Conservation (phyloP, 495 filamentous ascomycete species). For the Xylaria venustula region DNA sequence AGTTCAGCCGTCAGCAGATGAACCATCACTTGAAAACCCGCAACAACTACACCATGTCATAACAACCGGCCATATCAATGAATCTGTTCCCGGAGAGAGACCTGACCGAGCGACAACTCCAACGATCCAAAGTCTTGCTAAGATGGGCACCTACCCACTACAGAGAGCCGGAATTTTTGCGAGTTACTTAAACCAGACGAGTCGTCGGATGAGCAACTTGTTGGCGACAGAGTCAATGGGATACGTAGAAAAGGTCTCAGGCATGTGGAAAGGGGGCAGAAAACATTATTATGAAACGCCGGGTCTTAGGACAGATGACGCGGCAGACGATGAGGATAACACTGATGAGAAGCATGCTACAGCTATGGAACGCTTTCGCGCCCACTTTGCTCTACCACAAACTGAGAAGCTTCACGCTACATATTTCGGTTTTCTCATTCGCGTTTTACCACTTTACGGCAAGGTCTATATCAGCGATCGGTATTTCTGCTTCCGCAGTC, state of each 20-base stretch:
- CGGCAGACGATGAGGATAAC: conserved; percentile 51
- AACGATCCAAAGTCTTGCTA: conserved; percentile 68
- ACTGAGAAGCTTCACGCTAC: conserved; percentile 86
- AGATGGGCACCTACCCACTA: conserved; percentile 74
- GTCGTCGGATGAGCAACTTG: conserved; percentile 77
- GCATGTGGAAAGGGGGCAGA: conserved; percentile 92
- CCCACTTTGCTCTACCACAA: conserved; percentile 83
- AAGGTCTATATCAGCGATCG: conserved; percentile 93
- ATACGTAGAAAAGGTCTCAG: conserved; percentile 94
- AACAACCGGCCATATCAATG: conserved; percentile 37
- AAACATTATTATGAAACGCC: conserved; percentile 82
- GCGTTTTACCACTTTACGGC: conserved; percentile 89
- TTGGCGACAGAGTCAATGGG: conserved; percentile 94
- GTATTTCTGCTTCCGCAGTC: conserved; percentile 91
- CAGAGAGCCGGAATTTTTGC: conserved; percentile 85
- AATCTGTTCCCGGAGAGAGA: conserved; percentile 30
- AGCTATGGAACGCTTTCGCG: conserved; percentile 75
- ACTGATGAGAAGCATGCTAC: conserved; percentile 61
- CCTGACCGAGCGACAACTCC: conserved; percentile 44
- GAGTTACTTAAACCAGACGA: conserved; percentile 71
- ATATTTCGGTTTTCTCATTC: conserved; percentile 84
- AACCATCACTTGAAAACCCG: conserved; percentile 10
- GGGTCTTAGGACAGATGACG: conserved; percentile 63
- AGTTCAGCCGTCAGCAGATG: conserved; percentile 18
- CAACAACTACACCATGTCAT: conserved; percentile 24